These are phyloP conservation scores for Flaveria robusta DNA, from an alignment of 129 eudicot genomes.

Conservation along the genomic window DNA sequence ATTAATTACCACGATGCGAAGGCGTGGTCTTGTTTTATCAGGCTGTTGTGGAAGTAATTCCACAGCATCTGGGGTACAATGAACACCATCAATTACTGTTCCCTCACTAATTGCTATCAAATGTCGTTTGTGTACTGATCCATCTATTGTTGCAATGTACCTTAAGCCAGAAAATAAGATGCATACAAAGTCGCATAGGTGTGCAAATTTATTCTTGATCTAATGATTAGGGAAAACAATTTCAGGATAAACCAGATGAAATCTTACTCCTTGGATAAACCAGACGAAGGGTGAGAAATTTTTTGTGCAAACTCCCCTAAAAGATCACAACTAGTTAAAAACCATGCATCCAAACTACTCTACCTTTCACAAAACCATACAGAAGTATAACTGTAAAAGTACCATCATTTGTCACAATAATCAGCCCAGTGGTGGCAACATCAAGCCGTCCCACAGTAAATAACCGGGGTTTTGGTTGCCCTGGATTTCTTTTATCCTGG, in stretches of 20 bases:
- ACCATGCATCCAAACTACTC: neutral
- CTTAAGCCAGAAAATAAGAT: constrained; percentile 44
- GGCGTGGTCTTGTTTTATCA: constrained; percentile 67
- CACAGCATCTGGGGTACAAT: constrained; percentile 81
- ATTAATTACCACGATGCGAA: constrained; percentile 80
- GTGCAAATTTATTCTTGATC: neutral
- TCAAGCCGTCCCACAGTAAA: constrained; percentile 95
- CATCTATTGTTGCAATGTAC: constrained; percentile 87
- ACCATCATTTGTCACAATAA: constrained; percentile 97
- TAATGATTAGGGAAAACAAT: neutral
- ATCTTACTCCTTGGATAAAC: constrained; percentile 91
- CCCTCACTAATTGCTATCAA: constrained; percentile 77
- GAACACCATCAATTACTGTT: constrained; percentile 73
- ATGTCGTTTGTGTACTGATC: constrained; percentile 66
- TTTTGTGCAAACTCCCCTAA: constrained; percentile 90
- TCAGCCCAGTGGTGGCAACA: constrained; percentile 88
- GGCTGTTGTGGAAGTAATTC: constrained; percentile 84
- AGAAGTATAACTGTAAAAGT: constrained; percentile 18
- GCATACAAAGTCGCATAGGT: neutral
- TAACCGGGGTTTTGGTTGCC: constrained; percentile 79
- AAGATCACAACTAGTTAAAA: constrained; percentile 15
- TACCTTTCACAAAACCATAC: neutral
- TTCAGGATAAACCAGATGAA: neutral
- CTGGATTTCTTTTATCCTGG: constrained; percentile 71
- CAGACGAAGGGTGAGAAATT: constrained; percentile 91